Conservation (phyloP, 305 asterid species). For the Fraxinus angustifolia region DNA sequence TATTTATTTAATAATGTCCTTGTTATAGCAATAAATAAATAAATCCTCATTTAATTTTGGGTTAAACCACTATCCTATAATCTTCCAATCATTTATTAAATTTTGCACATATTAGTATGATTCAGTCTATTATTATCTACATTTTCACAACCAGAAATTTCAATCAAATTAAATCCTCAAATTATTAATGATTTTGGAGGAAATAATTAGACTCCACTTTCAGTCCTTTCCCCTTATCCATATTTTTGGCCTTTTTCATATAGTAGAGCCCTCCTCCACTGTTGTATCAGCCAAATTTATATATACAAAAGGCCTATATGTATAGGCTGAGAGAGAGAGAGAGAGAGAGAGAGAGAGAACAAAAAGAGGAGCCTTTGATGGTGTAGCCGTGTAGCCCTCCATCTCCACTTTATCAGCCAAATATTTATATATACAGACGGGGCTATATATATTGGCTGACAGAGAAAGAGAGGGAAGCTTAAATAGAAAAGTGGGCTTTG, state of each 20-base stretch:
- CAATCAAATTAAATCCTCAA: neutral
- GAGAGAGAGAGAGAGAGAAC: neutral
- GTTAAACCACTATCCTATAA: neutral
- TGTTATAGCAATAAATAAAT: neutral
- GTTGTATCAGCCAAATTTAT: neutral
- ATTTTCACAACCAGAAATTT: neutral
- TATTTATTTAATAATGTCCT: neutral
- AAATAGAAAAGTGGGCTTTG: neutral
- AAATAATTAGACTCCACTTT: neutral
- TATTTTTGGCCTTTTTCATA: neutral
- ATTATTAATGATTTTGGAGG: neutral
- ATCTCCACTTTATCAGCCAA: neutral
- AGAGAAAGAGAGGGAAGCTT: neutral
- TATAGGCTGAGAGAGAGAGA: neutral
- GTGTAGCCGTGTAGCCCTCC: neutral
- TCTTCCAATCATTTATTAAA: neutral
- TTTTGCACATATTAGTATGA: neutral
- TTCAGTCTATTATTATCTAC: neutral
- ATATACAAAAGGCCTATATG: neutral
- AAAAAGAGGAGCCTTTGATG: neutral
- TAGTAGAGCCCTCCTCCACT: neutral
- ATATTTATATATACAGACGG: neutral
- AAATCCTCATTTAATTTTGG: neutral
- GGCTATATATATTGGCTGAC: neutral
- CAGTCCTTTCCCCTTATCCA: neutral